Evolutionary conservation across 257 asterid genomes (phyloP).

Genomic region (Ilex asprella): DNA sequence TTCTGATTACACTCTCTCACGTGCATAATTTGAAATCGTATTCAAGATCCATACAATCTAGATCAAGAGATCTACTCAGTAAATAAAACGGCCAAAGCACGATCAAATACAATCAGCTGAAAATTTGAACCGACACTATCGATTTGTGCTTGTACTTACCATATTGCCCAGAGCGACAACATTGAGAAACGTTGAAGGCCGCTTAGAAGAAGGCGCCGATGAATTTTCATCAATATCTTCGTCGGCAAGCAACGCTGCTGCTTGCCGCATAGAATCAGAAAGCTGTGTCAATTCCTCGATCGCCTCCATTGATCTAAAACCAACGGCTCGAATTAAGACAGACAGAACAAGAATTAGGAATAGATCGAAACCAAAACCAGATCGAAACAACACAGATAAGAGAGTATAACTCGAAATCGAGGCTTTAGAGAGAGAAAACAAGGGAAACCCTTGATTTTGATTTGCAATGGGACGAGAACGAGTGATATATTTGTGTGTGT

Average conservation of each 20-base stretch:
- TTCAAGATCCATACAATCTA: slow-evolving; percentile 24
- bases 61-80: slow-evolving; percentile 17
- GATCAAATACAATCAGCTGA: slow-evolving; percentile 15
- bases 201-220: slow-evolving; percentile 53
- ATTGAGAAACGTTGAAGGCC: slow-evolving; percentile 83
- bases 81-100: slow-evolving; percentile 1
- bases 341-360: background rate
- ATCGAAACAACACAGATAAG: slow-evolving; percentile 5
- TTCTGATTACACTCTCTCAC: too few relatives aligned
- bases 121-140: too few relatives aligned
- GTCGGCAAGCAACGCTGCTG: slow-evolving; percentile 81
- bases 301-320: slow-evolving; percentile 40
- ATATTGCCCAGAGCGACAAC: slow-evolving; percentile 93
- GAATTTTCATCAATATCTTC: slow-evolving; percentile 84
- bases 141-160: slow-evolving; percentile 26
- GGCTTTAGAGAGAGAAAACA: background rate
- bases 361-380: background rate
- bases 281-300: slow-evolving; percentile 88
- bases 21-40: background rate
- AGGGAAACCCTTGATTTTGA: background rate
- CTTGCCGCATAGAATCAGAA: slow-evolving; percentile 94
- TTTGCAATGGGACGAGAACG: slow-evolving; percentile 25
- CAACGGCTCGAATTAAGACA: slow-evolving; percentile 10
- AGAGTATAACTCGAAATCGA: slow-evolving; percentile 22
- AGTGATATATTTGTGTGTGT: slow-evolving; percentile 9